phyloP scores from a whole-genome alignment of 495 filamentous ascomycete species.

The Penicillium crystallinum region DNA sequence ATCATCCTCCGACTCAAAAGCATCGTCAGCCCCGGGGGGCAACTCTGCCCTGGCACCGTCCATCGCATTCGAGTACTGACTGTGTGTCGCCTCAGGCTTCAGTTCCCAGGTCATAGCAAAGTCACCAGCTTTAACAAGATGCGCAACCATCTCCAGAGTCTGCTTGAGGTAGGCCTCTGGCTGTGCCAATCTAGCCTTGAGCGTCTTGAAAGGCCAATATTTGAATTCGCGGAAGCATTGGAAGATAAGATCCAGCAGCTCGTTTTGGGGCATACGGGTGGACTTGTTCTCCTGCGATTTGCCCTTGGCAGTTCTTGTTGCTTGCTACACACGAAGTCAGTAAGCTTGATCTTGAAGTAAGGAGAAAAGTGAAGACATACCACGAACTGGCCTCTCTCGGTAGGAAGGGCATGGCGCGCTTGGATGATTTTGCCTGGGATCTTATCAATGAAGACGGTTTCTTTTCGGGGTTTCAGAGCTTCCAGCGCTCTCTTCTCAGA shows the following conservation, averaged over 20 bases:
- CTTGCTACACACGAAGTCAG: conserved; percentile 28
- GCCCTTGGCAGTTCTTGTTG: conserved; percentile 33
- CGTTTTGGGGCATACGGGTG: conserved; percentile 78
- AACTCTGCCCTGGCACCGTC: conserved; percentile 42
- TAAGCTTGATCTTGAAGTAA: background rate
- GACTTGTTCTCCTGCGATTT: conserved; percentile 69
- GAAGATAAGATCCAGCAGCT: conserved; percentile 79
- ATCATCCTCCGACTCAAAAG: conserved; percentile 43
- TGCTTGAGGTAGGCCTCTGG: conserved; percentile 90
- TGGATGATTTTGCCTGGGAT: conserved; percentile 37
- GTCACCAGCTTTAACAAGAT: conserved; percentile 69
- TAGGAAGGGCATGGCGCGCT: conserved; percentile 33
- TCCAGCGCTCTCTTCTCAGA: conserved; percentile 56
- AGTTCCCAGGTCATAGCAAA: conserved; percentile 82
- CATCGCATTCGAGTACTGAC: conserved; percentile 44
- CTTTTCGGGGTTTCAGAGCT: conserved; percentile 57
- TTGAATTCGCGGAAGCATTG: conserved; percentile 72
- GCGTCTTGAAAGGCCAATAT: conserved; percentile 84
- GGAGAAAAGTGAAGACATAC: conserved; percentile 24
- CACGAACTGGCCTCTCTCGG: conserved; percentile 35
- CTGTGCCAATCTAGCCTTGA: conserved; percentile 68
- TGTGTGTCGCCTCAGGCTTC: conserved; percentile 62
- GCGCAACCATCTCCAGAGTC: conserved; percentile 74
- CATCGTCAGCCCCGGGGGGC: conserved; percentile 38
- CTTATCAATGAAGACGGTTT: conserved; percentile 39